Conservation (phyloP, 176 grass and related monocot genomes). For the Paspalum notatum region DNA sequence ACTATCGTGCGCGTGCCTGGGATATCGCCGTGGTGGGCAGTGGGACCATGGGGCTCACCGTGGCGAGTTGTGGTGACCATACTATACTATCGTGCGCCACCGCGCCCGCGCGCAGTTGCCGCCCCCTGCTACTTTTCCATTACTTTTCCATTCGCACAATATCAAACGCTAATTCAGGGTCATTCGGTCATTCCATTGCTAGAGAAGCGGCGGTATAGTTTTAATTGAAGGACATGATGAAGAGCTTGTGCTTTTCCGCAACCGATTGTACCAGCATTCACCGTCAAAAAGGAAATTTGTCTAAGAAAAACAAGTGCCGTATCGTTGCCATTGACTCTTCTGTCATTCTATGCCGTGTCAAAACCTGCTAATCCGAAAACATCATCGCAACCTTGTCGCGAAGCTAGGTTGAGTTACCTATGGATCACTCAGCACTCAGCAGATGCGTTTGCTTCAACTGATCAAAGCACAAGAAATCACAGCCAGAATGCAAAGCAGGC, state of each 20-base stretch:
- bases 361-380: background rate
- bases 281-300: background rate
- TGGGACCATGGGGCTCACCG: no score
- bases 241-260: background rate
- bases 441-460: background rate
- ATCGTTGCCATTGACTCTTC: background rate
- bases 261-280: background rate
- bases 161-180: no score
- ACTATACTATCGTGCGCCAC: no score
- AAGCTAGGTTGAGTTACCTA: background rate
- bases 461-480: background rate
- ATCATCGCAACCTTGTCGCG: background rate
- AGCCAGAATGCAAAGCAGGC: background rate
- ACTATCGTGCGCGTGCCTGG: no score
- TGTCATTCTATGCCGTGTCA: background rate
- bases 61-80: no score
- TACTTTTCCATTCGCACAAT: no score
- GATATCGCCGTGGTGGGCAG: no score
- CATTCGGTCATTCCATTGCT: no score
- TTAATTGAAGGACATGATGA: no score
- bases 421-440: constrained; percentile 1
- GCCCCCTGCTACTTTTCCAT: no score
- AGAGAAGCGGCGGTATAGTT: no score
- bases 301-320: background rate
- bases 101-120: no score